Base-by-base conservation (phyloP, 2,329 filamentous ascomycete species). In the Dactylellina cionopaga region DNA sequence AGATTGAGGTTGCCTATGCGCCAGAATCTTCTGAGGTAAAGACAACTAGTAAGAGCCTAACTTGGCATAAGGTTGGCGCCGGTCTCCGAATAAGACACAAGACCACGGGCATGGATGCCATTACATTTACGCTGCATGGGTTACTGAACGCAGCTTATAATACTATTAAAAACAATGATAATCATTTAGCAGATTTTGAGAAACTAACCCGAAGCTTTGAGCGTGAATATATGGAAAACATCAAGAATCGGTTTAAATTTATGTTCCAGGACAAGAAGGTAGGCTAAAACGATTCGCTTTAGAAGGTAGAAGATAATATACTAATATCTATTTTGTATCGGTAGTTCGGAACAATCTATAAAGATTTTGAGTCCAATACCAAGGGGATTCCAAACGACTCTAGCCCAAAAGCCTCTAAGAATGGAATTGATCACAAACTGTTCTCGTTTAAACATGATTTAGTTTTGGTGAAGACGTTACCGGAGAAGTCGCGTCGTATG, bases 291-390 rank as follows among this genome's bases (percentile, higher is more conserved):
- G n/a, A n/a, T n/a, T n/a, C n/a, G n/a, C n/a, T n/a, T n/a, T n/a
- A n/a, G n/a, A n/a, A n/a, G n/a, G n/a, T n/a, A n/a, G n/a, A n/a
- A n/a, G n/a, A 7, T 6, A 9, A 43, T 19, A 10, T n/a, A 43
- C 15, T 43, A 11, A 19, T 43, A 19, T 19, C 22, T 19, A 15
- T 11, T 6, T 4, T 4, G 17, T 22, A 19, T 17, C 3, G 7
- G 7, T 51, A 68, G 63, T 68, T 68, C 22, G 63, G 63, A 27
- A 33, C 17, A 22, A 25, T 68, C 22, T 10, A 54, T 5, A 29
- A 33, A 13, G 49, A 68, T 44, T 68, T 68, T n/a, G 63, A 68
- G 17, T 9, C 15, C 0, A 46, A 22, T 6, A 46, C 9, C n/a
- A 7, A 31, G n/a, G n/a, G n/a, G n/a, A n/a, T n/a, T n/a, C n/a